phyloP scores from a whole-genome alignment of 805 yeast species.

The Wickerhamomyces queroliae region DNA sequence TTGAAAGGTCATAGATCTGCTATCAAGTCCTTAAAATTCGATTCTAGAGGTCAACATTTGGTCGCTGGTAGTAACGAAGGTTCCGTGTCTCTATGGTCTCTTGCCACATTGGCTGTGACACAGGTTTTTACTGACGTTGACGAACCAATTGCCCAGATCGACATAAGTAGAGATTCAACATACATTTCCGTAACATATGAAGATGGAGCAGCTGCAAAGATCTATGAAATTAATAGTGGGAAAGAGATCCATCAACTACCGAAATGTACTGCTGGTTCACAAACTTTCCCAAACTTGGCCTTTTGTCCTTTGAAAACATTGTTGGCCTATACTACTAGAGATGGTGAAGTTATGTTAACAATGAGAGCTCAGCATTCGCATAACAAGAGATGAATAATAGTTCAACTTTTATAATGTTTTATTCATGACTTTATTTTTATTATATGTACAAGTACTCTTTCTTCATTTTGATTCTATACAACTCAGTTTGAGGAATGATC shows the following conservation, averaged over 20 bases:
- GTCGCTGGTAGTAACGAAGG: conserved; percentile 57
- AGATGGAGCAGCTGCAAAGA: conserved; percentile 31
- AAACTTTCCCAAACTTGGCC: conserved; percentile 20
- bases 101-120: conserved; percentile 31
- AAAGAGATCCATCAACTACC: conserved; percentile 15
- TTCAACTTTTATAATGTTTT: neutral
- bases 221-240: conserved; percentile 30
- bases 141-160: conserved; percentile 35
- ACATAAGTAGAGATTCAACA: conserved; percentile 39
- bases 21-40: conserved; percentile 39
- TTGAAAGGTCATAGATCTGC: conserved; percentile 46
- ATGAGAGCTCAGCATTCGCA: neutral
- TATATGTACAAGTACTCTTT: no score
- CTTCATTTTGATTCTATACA: no score
- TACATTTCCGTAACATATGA: conserved; percentile 40
- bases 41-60: conserved; percentile 45
- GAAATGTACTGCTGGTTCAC: conserved; percentile 13
- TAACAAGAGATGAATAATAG: neutral
- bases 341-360: conserved; percentile 12
- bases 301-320: conserved; percentile 26
- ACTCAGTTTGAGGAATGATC: no score
- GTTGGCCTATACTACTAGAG: conserved; percentile 23
- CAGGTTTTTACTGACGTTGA: conserved; percentile 35
- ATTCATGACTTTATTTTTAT: neutral
- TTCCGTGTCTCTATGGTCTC: conserved; percentile 44